A percentile compares a stretch with the other conserved stretches of the same genome.
Evolutionary conservation across 2,329 filamentous ascomycete genomes (phyloP).

Genomic region (Chalara sp.): DNA sequence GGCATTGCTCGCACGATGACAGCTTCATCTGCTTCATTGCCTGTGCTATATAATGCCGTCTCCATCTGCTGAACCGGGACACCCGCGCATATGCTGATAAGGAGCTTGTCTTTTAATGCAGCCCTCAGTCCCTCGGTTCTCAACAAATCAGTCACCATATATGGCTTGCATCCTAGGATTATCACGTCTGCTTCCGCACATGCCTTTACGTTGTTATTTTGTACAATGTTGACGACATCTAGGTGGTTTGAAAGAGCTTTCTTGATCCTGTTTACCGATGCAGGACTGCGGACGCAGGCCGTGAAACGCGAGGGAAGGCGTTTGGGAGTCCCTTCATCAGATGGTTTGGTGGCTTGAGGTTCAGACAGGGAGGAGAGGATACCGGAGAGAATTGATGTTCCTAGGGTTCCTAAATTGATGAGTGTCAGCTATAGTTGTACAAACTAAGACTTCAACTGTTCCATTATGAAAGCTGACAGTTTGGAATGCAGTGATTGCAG

Average conservation of each 20-base stretch:
- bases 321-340: conserved; percentile 41
- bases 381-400: conserved; percentile 75
- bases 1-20: conserved; percentile 75
- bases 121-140: conserved; percentile 59
- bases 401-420: conserved; percentile 62
- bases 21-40: conserved; percentile 38
- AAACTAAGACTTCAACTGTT: background rate
- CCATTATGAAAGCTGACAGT: background rate
- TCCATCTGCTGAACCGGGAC: conserved; percentile 65
- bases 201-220: conserved; percentile 65
- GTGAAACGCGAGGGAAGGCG: conserved; percentile 70
- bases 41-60: conserved; percentile 50
- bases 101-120: conserved; percentile 70
- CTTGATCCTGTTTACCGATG: conserved; percentile 63
- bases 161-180: conserved; percentile 75
- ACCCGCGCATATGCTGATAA: conserved; percentile 77
- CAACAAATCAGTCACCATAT: conserved; percentile 64
- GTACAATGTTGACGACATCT: conserved; percentile 56
- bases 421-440: conserved; percentile 1
- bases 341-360: conserved; percentile 37
- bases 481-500: too few relatives aligned
- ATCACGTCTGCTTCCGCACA: conserved; percentile 65
- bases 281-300: conserved; percentile 68
- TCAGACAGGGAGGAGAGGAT: conserved; percentile 65
- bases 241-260: conserved; percentile 57